These are phyloP conservation scores for Neocucurbitaria cava DNA, from an alignment of 2,329 filamentous ascomycete species.

Conservation along the genomic window DNA sequence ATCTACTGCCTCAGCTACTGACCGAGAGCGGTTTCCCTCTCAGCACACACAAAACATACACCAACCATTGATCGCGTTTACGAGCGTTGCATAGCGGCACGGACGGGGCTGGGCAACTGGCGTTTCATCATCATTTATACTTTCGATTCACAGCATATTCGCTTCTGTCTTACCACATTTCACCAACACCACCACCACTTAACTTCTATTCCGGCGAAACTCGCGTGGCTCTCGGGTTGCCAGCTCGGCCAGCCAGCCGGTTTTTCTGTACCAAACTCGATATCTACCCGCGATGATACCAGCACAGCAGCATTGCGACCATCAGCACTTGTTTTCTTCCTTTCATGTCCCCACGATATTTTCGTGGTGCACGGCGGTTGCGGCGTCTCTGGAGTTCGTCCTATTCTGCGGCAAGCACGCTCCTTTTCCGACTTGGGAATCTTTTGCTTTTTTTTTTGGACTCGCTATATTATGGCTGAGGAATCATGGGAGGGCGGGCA, in stretches of 20 bases:
- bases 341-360: neutral
- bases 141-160: constrained; percentile 32
- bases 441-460: neutral
- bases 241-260: neutral
- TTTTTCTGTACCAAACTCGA: no score
- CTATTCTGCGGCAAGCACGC: constrained; percentile 3
- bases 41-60: constrained; percentile 22
- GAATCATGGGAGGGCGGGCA: neutral
- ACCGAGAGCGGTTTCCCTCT: constrained; percentile 17
- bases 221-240: constrained; percentile 3
- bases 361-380: neutral
- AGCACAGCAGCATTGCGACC: constrained; percentile 12
- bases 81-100: constrained; percentile 49
- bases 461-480: no score
- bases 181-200: constrained; percentile 19
- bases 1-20: constrained; percentile 38
- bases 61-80: constrained; percentile 35
- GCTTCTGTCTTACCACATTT: constrained; percentile 33
- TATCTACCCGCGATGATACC: constrained; percentile 12
- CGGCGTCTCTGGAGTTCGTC: constrained; percentile 9
- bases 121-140: constrained; percentile 38
- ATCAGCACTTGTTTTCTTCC: constrained; percentile 1
- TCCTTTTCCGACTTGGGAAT: neutral
- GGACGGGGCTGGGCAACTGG: constrained; percentile 32
- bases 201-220: constrained; percentile 11